Evolutionary conservation across 148 eudicot species (phyloP).

Genomic region (Selenicereus undatus): DNA sequence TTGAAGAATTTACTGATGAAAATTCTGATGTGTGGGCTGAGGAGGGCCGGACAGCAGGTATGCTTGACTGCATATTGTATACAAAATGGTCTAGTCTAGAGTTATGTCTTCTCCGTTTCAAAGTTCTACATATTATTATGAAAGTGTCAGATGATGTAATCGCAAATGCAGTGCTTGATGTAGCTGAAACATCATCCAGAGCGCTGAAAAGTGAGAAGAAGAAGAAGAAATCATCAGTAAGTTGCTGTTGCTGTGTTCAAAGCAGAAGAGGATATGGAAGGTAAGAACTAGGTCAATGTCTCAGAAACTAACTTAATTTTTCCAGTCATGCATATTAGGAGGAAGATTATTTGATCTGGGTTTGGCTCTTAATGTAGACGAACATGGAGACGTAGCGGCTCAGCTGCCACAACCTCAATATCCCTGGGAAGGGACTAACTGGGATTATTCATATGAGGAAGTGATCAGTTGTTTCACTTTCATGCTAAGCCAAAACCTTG

Average conservation of each 20-base stretch:
- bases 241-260: conserved; percentile 40
- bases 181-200: conserved; percentile 51
- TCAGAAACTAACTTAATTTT: not conserved
- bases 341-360: not conserved
- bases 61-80: not conserved
- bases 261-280: conserved; percentile 49
- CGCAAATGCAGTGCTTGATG: not conserved
- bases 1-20: conserved; percentile 16
- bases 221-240: conserved; percentile 72
- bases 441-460: conserved; percentile 74
- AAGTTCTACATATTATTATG: too few species aligned
- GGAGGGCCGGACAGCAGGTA: conserved; percentile 23
- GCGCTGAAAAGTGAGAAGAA: conserved; percentile 76
- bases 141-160: too few species aligned
- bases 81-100: too few species aligned
- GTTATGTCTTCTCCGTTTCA: too few species aligned
- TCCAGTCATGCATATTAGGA: not conserved
- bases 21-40: conserved; percentile 15
- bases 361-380: conserved; percentile 36
- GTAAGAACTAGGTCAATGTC: conserved; percentile 19
- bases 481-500: not conserved
- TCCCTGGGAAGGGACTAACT: conserved; percentile 74
- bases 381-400: conserved; percentile 52
- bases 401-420: conserved; percentile 40
- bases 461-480: conserved; percentile 26